These are phyloP conservation scores for Polytrichum commune DNA, from an alignment of 225 moss, liverwort and hornwort species.

Conservation along the genomic window DNA sequence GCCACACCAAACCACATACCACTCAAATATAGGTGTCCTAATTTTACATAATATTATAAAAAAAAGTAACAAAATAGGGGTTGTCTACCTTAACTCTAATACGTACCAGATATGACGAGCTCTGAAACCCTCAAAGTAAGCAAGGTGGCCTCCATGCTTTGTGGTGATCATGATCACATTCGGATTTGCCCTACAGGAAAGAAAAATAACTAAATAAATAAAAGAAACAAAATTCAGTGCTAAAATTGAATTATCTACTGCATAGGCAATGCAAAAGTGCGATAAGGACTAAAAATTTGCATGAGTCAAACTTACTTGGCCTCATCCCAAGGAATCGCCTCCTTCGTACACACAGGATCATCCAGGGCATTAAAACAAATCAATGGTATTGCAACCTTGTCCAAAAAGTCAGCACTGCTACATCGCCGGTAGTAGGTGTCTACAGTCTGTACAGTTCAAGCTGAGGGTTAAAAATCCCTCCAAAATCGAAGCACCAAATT, in stretches of 20 bases:
- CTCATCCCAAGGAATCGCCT: constrained; percentile 91
- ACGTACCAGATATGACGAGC: constrained; percentile 67
- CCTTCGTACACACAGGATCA: constrained; percentile 83
- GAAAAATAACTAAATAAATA: not conserved
- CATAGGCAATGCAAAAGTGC: too few species aligned
- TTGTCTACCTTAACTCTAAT: not conserved
- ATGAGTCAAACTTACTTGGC: constrained; percentile 50
- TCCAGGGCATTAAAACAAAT: constrained; percentile 74
- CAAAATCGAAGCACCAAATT: too few species aligned
- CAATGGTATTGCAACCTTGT: constrained; percentile 67
- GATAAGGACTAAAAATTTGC: not conserved
- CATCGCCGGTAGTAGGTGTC: constrained; percentile 85
- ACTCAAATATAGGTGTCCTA: too few species aligned
- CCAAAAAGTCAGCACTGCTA: constrained; percentile 75
- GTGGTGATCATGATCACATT: constrained; percentile 63
- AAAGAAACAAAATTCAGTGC: not conserved
- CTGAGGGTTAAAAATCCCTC: not conserved
- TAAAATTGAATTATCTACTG: not conserved
- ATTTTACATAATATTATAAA: too few species aligned
- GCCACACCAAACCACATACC: too few species aligned
- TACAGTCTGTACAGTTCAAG: constrained; percentile 60
- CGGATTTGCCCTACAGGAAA: constrained; percentile 63
- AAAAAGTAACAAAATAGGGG: too few species aligned
- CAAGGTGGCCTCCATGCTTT: constrained; percentile 89
- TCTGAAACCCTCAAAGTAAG: constrained; percentile 64